Evolutionary conservation across 768 basidiomycete genomes (phyloP).

Genomic region (Phanerochaete sordida): DNA sequence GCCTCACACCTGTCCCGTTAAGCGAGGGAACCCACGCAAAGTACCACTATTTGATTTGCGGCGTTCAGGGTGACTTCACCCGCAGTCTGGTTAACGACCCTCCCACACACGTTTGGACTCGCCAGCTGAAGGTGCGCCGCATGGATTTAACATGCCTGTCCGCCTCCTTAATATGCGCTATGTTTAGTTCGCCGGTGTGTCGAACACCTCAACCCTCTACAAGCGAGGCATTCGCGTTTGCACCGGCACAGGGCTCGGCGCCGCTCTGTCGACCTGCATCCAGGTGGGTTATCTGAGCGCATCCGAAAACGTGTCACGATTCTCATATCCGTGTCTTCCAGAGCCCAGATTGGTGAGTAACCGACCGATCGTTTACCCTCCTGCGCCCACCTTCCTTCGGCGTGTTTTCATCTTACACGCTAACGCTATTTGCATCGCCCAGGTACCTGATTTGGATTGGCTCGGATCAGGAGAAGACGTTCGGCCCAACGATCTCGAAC

Average conservation of each 20-base stretch:
- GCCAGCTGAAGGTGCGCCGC: conserved; percentile 36
- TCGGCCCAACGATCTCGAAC: conserved; percentile 38
- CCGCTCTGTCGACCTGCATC: conserved; percentile 40
- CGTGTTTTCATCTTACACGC: not conserved
- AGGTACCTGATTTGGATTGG: conserved; percentile 42
- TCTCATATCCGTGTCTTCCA: conserved; percentile 18
- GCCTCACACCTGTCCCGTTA: not conserved
- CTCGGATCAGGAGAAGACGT: conserved; percentile 42
- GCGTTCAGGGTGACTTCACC: conserved; percentile 46
- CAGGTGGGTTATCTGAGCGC: conserved; percentile 23
- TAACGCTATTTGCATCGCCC: not conserved
- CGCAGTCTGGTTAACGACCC: conserved; percentile 37
- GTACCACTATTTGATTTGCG: conserved; percentile 42
- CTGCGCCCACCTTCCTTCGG: not conserved
- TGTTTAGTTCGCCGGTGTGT: conserved; percentile 38
- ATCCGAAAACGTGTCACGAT: not conserved
- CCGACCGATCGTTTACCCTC: not conserved
- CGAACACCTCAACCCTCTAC: conserved; percentile 40
- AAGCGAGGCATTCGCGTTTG: conserved; percentile 42
- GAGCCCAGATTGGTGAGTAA: conserved; percentile 32
- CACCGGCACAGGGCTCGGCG: conserved; percentile 43
- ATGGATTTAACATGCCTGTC: not conserved
- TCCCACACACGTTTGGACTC: conserved; percentile 39
- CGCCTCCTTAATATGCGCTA: not conserved
- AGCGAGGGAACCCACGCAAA: conserved; percentile 38